Conservation (phyloP, 805 yeast genomes). For the Kuraishia floccosa region DNA sequence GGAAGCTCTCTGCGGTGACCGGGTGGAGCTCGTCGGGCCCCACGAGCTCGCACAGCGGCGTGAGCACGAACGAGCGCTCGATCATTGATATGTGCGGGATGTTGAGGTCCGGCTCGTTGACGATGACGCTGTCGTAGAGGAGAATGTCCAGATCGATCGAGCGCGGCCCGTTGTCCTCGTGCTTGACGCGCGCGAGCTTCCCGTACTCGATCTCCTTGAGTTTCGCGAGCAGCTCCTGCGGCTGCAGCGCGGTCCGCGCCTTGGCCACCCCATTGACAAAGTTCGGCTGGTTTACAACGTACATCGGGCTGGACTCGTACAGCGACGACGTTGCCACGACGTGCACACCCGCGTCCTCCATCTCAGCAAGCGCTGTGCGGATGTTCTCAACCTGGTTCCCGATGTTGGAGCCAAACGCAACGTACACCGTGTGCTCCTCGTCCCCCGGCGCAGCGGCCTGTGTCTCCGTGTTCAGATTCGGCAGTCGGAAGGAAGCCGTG, state of each 20-base stretch:
- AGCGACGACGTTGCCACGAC: conserved; percentile 62
- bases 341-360: conserved; percentile 28
- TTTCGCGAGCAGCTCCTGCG: conserved; percentile 47
- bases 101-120: conserved; percentile 47
- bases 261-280: conserved; percentile 79
- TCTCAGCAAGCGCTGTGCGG: conserved; percentile 34
- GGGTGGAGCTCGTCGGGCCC: conserved; percentile 67
- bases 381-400: conserved; percentile 67
- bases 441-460: not conserved
- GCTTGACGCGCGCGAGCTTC: conserved; percentile 57
- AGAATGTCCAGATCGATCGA: conserved; percentile 83
- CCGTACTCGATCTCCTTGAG: conserved; percentile 74
- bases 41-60: conserved; percentile 77
- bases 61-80: conserved; percentile 82
- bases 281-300: conserved; percentile 63
- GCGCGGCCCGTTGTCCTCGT: conserved; percentile 86
- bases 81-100: conserved; percentile 86
- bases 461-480: conserved; percentile 17
- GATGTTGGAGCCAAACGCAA: conserved; percentile 86
- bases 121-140: conserved; percentile 47
- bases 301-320: conserved; percentile 91
- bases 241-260: conserved; percentile 48
- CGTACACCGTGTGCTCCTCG: conserved; percentile 29
- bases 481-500: conserved; percentile 11
- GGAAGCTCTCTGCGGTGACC: conserved; percentile 73